These are phyloP conservation scores for Inonotus obliquus DNA, from an alignment of 1,284 basidiomycete genomes.

Conservation along the genomic window DNA sequence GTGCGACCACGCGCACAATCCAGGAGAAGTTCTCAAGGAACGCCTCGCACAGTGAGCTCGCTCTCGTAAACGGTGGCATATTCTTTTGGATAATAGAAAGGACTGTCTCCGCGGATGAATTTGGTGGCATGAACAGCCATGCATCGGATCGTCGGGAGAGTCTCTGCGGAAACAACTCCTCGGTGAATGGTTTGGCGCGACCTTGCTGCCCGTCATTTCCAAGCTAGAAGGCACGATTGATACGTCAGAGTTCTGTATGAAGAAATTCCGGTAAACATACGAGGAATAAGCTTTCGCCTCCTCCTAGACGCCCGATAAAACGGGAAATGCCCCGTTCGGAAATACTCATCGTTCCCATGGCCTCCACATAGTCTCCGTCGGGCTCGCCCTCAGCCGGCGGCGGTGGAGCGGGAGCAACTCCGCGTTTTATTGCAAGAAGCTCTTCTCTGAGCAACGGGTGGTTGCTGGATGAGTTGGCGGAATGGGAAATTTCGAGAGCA, in stretches of 20 bases:
- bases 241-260: background rate
- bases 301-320: constrained; percentile 63
- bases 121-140: constrained; percentile 9
- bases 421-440: constrained; percentile 35
- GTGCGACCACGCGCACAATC: constrained; percentile 50
- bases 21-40: constrained; percentile 57
- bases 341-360: constrained; percentile 59
- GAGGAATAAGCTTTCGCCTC: constrained; percentile 42
- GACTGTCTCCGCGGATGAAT: constrained; percentile 5
- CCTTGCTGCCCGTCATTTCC: constrained; percentile 3
- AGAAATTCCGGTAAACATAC: background rate
- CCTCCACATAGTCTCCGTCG: constrained; percentile 33
- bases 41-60: constrained; percentile 40
- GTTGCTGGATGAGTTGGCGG: constrained; percentile 40
- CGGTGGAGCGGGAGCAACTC: constrained; percentile 16
- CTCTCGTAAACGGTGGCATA: constrained; percentile 32
- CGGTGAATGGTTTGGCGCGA: background rate
- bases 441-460: constrained; percentile 65
- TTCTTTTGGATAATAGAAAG: constrained; percentile 3
- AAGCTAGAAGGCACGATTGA: constrained; percentile 2
- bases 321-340: constrained; percentile 53
- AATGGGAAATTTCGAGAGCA: constrained; percentile 39
- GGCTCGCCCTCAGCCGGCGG: constrained; percentile 16
- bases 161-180: constrained; percentile 7
- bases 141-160: constrained; percentile 13